Conservation (phyloP, 2,329 filamentous ascomycete genomes). For the Graphilbum fragrans region DNA sequence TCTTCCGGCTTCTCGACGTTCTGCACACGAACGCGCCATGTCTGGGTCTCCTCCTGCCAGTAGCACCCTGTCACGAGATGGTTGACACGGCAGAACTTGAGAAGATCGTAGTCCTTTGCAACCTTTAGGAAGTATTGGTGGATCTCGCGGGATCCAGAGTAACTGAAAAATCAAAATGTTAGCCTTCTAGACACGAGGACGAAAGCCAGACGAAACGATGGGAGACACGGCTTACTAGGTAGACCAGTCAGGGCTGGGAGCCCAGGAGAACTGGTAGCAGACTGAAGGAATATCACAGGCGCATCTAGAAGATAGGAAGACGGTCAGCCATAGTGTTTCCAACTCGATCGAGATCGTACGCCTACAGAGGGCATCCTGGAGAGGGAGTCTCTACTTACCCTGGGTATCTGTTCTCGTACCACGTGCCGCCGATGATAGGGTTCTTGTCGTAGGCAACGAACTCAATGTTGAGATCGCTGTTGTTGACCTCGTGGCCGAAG, state of each 20-base stretch:
- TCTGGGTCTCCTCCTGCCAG: slow-evolving; percentile 4
- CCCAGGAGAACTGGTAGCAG: slow-evolving; percentile 21
- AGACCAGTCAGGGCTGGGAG: slow-evolving; percentile 40
- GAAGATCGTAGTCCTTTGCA: slow-evolving; percentile 4
- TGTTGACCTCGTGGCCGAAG: slow-evolving; percentile 4
- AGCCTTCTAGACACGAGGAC: not conserved
- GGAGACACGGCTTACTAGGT: slow-evolving; percentile 19
- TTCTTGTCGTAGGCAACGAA: slow-evolving; percentile 34
- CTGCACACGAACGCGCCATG: slow-evolving; percentile 1
- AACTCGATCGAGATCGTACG: no score
- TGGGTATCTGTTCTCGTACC: slow-evolving; percentile 32
- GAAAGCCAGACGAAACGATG: not conserved
- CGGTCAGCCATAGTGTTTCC: no score
- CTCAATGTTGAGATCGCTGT: slow-evolving; percentile 9
- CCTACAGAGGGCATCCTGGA: no score
- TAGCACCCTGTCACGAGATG: not conserved
- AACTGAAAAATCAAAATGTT: slow-evolving; percentile 13
- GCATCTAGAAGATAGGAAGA: no score
- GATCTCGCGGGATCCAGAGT: slow-evolving; percentile 35
- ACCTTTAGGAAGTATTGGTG: slow-evolving; percentile 7
- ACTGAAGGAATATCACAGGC: slow-evolving; percentile 14
- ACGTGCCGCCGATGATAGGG: slow-evolving; percentile 31
- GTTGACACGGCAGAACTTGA: slow-evolving; percentile 2
- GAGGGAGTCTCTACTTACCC: no score
- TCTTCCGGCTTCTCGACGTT: not conserved